Evolutionary conservation across 164 flowering plant genomes (phyloP).

Genomic region (Umbellularia californica): DNA sequence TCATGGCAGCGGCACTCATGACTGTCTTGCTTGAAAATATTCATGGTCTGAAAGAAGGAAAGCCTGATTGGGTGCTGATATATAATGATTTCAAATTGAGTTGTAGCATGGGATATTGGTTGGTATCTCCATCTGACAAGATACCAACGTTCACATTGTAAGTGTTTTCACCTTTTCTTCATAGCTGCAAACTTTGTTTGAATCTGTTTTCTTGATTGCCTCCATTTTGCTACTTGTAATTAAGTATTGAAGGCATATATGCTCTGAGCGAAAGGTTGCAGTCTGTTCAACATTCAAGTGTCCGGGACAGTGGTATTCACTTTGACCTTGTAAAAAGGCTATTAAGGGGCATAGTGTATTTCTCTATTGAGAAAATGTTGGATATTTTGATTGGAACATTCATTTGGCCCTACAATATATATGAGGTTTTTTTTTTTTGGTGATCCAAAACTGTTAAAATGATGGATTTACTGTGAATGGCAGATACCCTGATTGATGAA

Average conservation of each 20-base stretch:
- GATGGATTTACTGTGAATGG: not conserved
- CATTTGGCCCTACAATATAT: not conserved
- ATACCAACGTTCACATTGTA: not conserved
- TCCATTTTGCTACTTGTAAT: conserved; percentile 87
- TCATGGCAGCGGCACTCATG: not conserved
- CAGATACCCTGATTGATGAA: not conserved
- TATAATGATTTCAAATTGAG: conserved; percentile 92
- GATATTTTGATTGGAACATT: not conserved
- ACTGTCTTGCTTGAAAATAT: conserved; percentile 69
- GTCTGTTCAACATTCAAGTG: conserved; percentile 68
- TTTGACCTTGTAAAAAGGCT: conserved; percentile 97
- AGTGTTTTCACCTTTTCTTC: not conserved
- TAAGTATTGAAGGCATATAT: conserved; percentile 93
- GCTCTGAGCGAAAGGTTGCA: conserved; percentile 89
- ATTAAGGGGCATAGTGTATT: conserved; percentile 57
- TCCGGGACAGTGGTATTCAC: conserved; percentile 95
- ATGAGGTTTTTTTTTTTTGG: not conserved
- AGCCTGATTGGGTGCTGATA: conserved; percentile 69
- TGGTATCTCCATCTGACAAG: conserved; percentile 6
- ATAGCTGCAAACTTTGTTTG: not conserved
- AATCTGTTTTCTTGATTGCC: not conserved
- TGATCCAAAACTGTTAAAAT: no score
- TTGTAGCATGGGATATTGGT: conserved; percentile 90
- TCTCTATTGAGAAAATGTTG: no score
- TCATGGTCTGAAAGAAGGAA: conserved; percentile 72